Percentiles rank a stretch among this genome's conserved stretches.
Conservation (phyloP, 352 stramenopile species). For the Blastocystis sp. region DNA sequence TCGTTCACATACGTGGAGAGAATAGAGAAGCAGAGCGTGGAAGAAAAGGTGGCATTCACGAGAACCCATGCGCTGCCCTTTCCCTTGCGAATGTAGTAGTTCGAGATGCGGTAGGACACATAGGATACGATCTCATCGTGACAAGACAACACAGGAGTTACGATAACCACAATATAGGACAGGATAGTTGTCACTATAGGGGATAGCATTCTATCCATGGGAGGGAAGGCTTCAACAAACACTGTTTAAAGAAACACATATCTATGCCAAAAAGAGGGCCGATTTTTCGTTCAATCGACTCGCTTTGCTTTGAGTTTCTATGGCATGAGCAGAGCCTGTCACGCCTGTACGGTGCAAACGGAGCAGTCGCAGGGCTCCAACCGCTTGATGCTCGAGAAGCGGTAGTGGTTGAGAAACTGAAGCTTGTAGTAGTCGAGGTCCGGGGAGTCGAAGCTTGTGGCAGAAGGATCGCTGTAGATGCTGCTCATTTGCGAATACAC, state of each 20-base stretch:
- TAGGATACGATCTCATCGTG: conserved; percentile 25
- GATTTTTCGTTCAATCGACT: too few species aligned
- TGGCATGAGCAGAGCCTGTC: too few species aligned
- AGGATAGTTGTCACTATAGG: conserved; percentile 25
- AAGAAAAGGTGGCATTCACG: conserved; percentile 27
- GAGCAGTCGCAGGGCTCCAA: not conserved
- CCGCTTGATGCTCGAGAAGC: not conserved
- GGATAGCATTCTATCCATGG: conserved; percentile 4
- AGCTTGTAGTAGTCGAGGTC: conserved; percentile 3
- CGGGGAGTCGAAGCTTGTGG: not conserved
- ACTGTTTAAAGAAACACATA: too few species aligned
- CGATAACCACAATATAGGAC: conserved; percentile 56
- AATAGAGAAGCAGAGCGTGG: conserved; percentile 45
- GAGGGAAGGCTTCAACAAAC: too few species aligned
- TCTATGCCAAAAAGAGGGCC: too few species aligned
- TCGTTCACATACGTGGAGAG: conserved; percentile 60
- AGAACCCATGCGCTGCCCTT: conserved; percentile 10
- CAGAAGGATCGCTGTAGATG: not conserved
- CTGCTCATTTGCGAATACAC: not conserved
- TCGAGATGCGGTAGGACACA: conserved; percentile 26
- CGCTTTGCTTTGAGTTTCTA: too few species aligned
- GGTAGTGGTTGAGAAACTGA: not conserved
- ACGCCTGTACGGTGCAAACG: not conserved
- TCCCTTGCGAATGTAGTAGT: conserved; percentile 41
- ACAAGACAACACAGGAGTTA: not conserved